phyloP scores from a whole-genome alignment of 2,329 filamentous ascomycete genomes.

The Fusarium sp. region DNA sequence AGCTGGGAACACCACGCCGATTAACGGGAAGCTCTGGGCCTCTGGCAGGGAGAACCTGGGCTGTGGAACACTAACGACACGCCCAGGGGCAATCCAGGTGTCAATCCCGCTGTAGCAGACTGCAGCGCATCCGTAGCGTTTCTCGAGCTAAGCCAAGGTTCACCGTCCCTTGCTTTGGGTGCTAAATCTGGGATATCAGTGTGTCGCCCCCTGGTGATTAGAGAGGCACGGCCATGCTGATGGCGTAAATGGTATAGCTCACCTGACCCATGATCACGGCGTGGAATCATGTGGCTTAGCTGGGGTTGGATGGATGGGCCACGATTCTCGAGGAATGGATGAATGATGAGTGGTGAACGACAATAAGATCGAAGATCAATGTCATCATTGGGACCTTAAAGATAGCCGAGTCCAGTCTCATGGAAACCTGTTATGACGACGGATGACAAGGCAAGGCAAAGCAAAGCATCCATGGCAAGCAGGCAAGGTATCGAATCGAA shows the following conservation, averaged over 20 bases:
- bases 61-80: slow-evolving; percentile 24
- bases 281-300: slow-evolving; percentile 48
- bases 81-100: slow-evolving; percentile 19
- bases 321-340: slow-evolving; percentile 26
- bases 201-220: slow-evolving; percentile 35
- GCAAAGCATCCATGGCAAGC: not conserved
- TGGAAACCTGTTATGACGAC: slow-evolving; percentile 24
- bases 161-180: slow-evolving; percentile 38
- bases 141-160: slow-evolving; percentile 28
- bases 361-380: slow-evolving; percentile 25
- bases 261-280: slow-evolving; percentile 50
- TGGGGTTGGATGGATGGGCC: slow-evolving; percentile 29
- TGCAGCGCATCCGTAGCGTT: slow-evolving; percentile 2
- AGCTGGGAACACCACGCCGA: slow-evolving; percentile 39
- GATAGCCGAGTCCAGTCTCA: slow-evolving; percentile 12
- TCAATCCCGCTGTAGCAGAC: slow-evolving; percentile 6
- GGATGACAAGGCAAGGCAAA: not conserved
- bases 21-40: slow-evolving; percentile 23
- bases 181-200: slow-evolving; percentile 36
- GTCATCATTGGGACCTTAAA: slow-evolving; percentile 18
- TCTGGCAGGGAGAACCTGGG: slow-evolving; percentile 19
- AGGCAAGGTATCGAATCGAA: slow-evolving; percentile 19
- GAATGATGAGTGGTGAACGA: slow-evolving; percentile 11
- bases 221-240: slow-evolving; percentile 39
- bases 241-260: slow-evolving; percentile 50